Percentiles rank a stretch among this genome's conserved stretches.
phyloP scores from a whole-genome alignment of 2,329 filamentous ascomycete species.

The Aspergillus fischeri region DNA sequence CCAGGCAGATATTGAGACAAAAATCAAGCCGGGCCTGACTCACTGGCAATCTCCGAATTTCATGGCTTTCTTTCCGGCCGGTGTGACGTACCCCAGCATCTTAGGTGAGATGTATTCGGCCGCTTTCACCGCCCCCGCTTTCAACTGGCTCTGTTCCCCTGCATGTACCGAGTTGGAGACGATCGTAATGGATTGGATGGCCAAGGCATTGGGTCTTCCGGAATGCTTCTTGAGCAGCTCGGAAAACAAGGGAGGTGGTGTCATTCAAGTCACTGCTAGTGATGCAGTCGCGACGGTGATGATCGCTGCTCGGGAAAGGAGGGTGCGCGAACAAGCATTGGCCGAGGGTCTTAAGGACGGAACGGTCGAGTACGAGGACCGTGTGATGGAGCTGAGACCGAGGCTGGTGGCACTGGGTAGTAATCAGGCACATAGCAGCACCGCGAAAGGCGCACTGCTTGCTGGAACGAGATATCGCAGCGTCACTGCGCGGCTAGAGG shows the following conservation, averaged over 20 bases:
- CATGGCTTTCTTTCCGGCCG: constrained; percentile 91
- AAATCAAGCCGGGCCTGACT: constrained; percentile 88
- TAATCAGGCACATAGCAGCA: constrained; percentile 75
- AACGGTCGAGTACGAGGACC: constrained; percentile 62
- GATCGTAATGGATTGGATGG: constrained; percentile 87
- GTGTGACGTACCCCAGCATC: constrained; percentile 75
- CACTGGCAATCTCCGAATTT: constrained; percentile 95
- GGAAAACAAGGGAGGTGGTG: constrained; percentile 67
- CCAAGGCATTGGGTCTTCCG: constrained; percentile 69
- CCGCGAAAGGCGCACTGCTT: constrained; percentile 81
- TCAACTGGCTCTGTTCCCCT: constrained; percentile 96
- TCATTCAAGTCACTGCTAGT: constrained; percentile 89
- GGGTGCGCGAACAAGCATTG: constrained; percentile 59
- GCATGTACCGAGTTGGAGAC: constrained; percentile 93
- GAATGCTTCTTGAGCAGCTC: constrained; percentile 68
- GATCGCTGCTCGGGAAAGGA: constrained; percentile 80
- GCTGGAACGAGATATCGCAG: constrained; percentile 76
- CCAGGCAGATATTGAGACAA: constrained; percentile 73
- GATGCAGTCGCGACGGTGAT: constrained; percentile 84
- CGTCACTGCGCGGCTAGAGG: constrained; percentile 58
- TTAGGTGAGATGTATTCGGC: constrained; percentile 89
- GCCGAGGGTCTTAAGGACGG: constrained; percentile 43
- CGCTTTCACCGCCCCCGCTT: constrained; percentile 83
- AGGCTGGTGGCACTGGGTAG: constrained; percentile 77
- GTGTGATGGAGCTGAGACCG: constrained; percentile 61